Evolutionary conservation across 2,329 filamentous ascomycete species (phyloP), one percentile per base, ranked within the genome.

Genomic region (Ampelomyces quisqualis): DNA sequence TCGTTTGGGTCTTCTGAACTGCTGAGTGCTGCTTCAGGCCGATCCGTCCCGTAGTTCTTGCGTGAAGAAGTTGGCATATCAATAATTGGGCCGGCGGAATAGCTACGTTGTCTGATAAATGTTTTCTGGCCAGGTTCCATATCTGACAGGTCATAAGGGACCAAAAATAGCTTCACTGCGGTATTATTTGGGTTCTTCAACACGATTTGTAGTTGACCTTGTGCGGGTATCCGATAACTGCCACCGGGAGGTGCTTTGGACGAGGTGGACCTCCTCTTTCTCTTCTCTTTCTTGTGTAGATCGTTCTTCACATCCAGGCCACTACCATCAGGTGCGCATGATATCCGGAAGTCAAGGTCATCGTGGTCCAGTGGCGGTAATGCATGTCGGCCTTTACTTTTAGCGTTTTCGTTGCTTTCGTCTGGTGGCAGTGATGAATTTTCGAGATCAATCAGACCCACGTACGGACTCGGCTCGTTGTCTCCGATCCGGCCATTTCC

Each of bases 171-270:
- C 67, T 98, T 97, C 39, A 97, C 91, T 1, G 93, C 93, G 3
- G 93, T 97, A 65, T 97, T 97, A 72, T 97, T 95, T 11, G 90
- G 91, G 58, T 97, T 98, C 67, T 97, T 97, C 65, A 98, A 88
- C 47, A 98, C 85, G 50, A 98, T 95, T 59, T 98, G 93, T 10
- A 98, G 75, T 68, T 97, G 93, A 0, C 93, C 93, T 66, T 90
- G 86, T 60, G 93, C 85, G 0, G 93, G 93, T 38, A 98, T 95
- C 29, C 93, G 85, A 66, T 97, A 98, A 60, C 87, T 88, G 23
- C 93, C 91, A 6, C 90, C 89, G 0, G 88, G 86, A 0, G 90
- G 88, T 11, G 85, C 81, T 67, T 79, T 83, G 1, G 81, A 79
- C 6, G 72, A 74, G 5, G 66, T 61, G 7, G 73, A 71, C 20